These are phyloP conservation scores for Syncephalis plumigaleata DNA, from an alignment of 371 early-diverging fungal genomes.

Conservation along the genomic window DNA sequence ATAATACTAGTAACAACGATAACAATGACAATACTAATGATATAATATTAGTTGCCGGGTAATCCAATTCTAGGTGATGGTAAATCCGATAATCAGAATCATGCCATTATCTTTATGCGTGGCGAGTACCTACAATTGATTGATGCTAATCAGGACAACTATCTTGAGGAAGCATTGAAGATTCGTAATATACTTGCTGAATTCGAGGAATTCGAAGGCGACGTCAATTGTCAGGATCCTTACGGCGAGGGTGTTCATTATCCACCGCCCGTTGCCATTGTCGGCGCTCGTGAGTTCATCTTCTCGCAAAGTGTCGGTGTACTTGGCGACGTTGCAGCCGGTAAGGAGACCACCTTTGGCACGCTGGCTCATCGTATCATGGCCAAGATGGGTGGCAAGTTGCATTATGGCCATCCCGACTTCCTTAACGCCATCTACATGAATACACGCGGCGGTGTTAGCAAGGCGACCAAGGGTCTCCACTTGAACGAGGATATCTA, in stretches of 20 bases:
- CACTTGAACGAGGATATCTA: constrained; percentile 89
- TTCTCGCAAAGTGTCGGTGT: constrained; percentile 80
- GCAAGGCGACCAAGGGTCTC: constrained; percentile 81
- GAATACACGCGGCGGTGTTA: constrained; percentile 76
- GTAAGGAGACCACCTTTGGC: constrained; percentile 81
- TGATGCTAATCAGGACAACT: constrained; percentile 88
- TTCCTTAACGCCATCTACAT: constrained; percentile 78
- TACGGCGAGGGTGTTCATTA: neutral
- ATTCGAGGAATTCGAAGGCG: constrained; percentile 57
- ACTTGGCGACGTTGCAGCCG: constrained; percentile 79
- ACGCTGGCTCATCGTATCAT: constrained; percentile 75
- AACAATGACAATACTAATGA: too few relatives aligned
- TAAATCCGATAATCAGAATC: constrained; percentile 84
- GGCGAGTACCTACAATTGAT: constrained; percentile 74
- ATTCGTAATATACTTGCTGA: constrained; percentile 73
- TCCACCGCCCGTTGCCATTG: constrained; percentile 64
- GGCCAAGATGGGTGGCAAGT: constrained; percentile 66
- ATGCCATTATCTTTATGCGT: constrained; percentile 65
- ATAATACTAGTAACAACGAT: too few relatives aligned
- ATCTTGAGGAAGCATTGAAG: constrained; percentile 77
- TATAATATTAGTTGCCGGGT: constrained; percentile 38
- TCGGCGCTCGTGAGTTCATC: constrained; percentile 81
- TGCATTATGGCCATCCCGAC: constrained; percentile 88
- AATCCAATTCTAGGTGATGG: constrained; percentile 82
- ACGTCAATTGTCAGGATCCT: constrained; percentile 8